Percentiles rank a stretch among this genome's conserved stretches.
These are phyloP conservation scores for Exophiala oligosperma DNA, from an alignment of 2,329 filamentous ascomycete genomes.

Conservation along the genomic window DNA sequence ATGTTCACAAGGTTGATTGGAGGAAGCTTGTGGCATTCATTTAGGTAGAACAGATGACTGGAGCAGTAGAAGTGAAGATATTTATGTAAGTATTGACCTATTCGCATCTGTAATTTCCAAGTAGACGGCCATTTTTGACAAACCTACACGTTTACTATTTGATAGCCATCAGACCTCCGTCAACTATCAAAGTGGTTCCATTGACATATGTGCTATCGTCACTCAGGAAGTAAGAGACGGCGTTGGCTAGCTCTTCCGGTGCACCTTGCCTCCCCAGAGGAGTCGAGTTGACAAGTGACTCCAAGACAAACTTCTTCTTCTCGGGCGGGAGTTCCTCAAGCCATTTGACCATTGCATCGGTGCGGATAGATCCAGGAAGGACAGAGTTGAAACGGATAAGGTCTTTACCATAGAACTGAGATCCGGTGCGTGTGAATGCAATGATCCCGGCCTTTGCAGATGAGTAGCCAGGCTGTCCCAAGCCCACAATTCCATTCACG, in stretches of 20 bases:
- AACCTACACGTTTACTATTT: too few species aligned
- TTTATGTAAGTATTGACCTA: too few species aligned
- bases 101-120: too few species aligned
- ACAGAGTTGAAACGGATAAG: background rate
- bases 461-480: background rate
- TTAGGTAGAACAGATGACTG: too few species aligned
- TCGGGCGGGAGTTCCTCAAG: background rate
- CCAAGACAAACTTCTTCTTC: background rate
- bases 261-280: constrained; percentile 30
- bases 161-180: constrained; percentile 40
- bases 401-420: background rate
- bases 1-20: too few species aligned
- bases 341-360: background rate
- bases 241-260: constrained; percentile 40
- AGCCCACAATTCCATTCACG: background rate
- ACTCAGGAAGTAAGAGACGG: constrained; percentile 48
- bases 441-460: background rate
- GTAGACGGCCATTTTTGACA: too few species aligned
- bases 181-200: constrained; percentile 45
- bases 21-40: too few species aligned
- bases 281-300: background rate
- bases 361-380: background rate
- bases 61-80: too few species aligned
- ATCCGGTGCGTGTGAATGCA: background rate
- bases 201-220: constrained; percentile 48